Evolutionary conservation across 352 stramenopile genomes (phyloP).

Genomic region (Phytophthora quininea): DNA sequence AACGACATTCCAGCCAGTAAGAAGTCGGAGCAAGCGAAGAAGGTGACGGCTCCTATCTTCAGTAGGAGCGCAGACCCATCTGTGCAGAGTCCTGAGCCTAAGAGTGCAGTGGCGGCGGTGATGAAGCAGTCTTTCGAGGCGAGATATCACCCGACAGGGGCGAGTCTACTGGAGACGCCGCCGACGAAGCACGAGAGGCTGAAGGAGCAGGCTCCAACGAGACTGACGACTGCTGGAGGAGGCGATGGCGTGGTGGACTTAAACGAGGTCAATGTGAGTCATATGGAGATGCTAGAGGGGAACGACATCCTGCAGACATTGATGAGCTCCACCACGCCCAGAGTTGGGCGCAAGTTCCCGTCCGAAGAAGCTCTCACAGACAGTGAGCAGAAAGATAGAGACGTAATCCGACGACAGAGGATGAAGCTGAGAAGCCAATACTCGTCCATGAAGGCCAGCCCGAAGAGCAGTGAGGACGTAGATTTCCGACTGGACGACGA

Average conservation of each 20-base stretch:
- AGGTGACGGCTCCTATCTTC: conserved; percentile 23
- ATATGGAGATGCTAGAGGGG: conserved; percentile 70
- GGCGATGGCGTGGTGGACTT: conserved; percentile 58
- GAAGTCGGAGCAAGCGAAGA: conserved; percentile 6
- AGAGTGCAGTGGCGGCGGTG: background rate
- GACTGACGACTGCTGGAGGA: conserved; percentile 8
- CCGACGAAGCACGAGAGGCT: conserved; percentile 6
- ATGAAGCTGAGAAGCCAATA: conserved; percentile 47
- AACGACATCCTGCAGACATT: conserved; percentile 62
- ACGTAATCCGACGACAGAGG: conserved; percentile 50
- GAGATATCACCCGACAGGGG: conserved; percentile 4
- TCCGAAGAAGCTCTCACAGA: conserved; percentile 47
- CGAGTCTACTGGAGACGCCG: conserved; percentile 16
- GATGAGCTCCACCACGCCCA: conserved; percentile 46
- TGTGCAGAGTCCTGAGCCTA: conserved; percentile 19
- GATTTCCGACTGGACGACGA: conserved; percentile 6
- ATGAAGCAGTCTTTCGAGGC: background rate
- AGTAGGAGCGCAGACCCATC: conserved; percentile 26
- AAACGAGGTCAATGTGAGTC: conserved; percentile 37
- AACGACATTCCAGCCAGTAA: background rate
- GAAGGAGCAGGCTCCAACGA: background rate
- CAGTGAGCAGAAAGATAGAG: conserved; percentile 59
- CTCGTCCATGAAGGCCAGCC: conserved; percentile 35
- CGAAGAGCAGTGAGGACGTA: conserved; percentile 18
- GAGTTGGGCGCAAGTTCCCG: conserved; percentile 52